Conservation (phyloP, 805 yeast genomes). For the Cyberlindnera xylosilytica region DNA sequence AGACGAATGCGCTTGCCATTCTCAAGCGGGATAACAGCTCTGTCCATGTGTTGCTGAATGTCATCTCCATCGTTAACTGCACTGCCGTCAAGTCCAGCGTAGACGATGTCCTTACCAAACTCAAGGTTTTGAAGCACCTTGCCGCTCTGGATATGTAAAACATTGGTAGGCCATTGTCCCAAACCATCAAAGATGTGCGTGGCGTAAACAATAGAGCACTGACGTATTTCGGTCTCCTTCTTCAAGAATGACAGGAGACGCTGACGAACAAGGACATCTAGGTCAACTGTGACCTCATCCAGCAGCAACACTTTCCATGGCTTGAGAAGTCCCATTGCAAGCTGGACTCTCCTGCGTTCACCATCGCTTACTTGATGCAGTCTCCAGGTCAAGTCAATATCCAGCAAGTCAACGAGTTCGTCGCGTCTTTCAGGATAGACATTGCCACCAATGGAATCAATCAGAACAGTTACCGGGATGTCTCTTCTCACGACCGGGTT, state of each 20-base stretch:
- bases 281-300: slow-evolving; percentile 95
- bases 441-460: slow-evolving; percentile 82
- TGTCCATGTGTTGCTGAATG: slow-evolving; percentile 22
- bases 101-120: slow-evolving; percentile 33
- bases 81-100: slow-evolving; percentile 8
- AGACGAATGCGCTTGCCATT: slow-evolving; percentile 31
- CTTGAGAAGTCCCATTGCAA: slow-evolving; percentile 86
- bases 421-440: slow-evolving; percentile 72
- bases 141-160: slow-evolving; percentile 78
- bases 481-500: slow-evolving; percentile 89
- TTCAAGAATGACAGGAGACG: slow-evolving; percentile 67
- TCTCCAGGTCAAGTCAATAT: slow-evolving; percentile 85
- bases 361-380: slow-evolving; percentile 94
- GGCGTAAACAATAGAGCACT: slow-evolving; percentile 82
- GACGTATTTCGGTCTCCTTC: slow-evolving; percentile 66
- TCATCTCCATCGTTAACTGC: slow-evolving; percentile 20
- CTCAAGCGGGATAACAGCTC: slow-evolving; percentile 14
- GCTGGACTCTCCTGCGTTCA: slow-evolving; percentile 89
- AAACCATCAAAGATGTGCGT: slow-evolving; percentile 97
- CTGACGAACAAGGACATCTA: slow-evolving; percentile 87
- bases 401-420: slow-evolving; percentile 68
- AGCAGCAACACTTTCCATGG: slow-evolving; percentile 88
- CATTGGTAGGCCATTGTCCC: slow-evolving; percentile 83
- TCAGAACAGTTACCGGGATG: slow-evolving; percentile 76
- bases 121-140: slow-evolving; percentile 36